Evolutionary conservation across 2,329 filamentous ascomycete species (phyloP), one percentile per base, ranked within the genome.

Genomic region (Daldinia sp.): DNA sequence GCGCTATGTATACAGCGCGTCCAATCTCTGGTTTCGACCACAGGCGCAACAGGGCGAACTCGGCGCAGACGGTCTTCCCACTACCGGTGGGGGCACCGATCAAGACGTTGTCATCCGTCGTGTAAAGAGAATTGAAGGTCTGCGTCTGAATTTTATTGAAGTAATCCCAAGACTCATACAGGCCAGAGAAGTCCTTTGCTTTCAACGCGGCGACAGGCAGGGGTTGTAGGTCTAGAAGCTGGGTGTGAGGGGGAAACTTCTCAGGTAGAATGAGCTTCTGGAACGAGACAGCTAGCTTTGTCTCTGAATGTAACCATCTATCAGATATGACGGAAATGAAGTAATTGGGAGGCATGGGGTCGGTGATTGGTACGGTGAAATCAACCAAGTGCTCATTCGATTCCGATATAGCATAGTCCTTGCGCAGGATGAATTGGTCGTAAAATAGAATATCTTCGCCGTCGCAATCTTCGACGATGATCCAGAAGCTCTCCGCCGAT

Each of bases 101-200:
- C 66, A 99, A 93, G 19, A 97, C 93, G 72, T 96, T 98, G 71
- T 98, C 93, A 74, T 98, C 92, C 0, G 92, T 91, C 48, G 91
- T 90, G 75, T 92, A 98, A 0, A 99, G 81, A 1, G 94, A 93
- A 74, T 97, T 97, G 82, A 98, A 99, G 0, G 93, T 92, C 76
- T 99, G 95, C 0, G 95, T 97, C 77, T 99, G 96, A 10, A 99
- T 91, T 76, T 95, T 95, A 81, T 99, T 99, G 83, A 99, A 99
- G 66, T 91, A 88, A 58, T 88, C 85, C 88, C 93, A 96, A 27
- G 90, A 83, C 3, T 92, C 88, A 74, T 97, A 99, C 17, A 99
- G 80, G 21, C 86, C 84, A 62, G 90, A 85, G 72, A 91, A 97
- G 65, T 96, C 93, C 65, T 91, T 88, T 17, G 87, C 86, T 83